These are phyloP conservation scores for Aureobasidium sp. DNA, from an alignment of 2,329 filamentous ascomycete species.

Conservation along the genomic window DNA sequence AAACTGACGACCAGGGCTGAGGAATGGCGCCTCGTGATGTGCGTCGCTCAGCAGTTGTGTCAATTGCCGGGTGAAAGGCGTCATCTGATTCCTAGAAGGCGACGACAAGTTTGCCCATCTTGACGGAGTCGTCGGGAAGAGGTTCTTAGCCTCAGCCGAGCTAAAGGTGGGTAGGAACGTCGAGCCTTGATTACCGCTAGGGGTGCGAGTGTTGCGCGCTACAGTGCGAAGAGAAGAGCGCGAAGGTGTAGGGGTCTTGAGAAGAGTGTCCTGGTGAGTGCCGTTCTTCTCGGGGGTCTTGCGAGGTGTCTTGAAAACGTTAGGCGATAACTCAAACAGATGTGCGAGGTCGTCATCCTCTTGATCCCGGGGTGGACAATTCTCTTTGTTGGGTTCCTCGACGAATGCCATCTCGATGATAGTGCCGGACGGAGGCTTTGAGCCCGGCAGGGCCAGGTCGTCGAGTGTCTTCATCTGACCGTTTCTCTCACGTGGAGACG, in stretches of 20 bases:
- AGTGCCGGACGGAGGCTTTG: slow-evolving; percentile 15
- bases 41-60: slow-evolving; percentile 53
- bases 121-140: slow-evolving; percentile 26
- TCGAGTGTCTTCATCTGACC: slow-evolving; percentile 53
- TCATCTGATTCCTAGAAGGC: slow-evolving; percentile 28
- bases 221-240: slow-evolving; percentile 20
- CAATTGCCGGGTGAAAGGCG: slow-evolving; percentile 55
- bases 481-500: slow-evolving; percentile 61
- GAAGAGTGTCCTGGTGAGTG: slow-evolving; percentile 46
- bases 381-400: slow-evolving; percentile 48
- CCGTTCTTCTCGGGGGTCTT: slow-evolving; percentile 47
- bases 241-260: slow-evolving; percentile 38
- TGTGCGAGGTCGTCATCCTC: slow-evolving; percentile 45
- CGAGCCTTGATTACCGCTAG: slow-evolving; percentile 24
- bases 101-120: slow-evolving; percentile 25
- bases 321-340: slow-evolving; percentile 56
- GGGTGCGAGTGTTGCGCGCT: slow-evolving; percentile 16
- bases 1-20: slow-evolving; percentile 20
- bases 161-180: slow-evolving; percentile 28
- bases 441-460: slow-evolving; percentile 32
- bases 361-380: slow-evolving; percentile 35
- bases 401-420: slow-evolving; percentile 16
- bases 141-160: slow-evolving; percentile 19
- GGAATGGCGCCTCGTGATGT: slow-evolving; percentile 19
- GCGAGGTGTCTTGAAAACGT: slow-evolving; percentile 41